Base-by-base conservation (phyloP, 2,329 filamentous ascomycete genomes). In the Trichoderma endophyticum region DNA sequence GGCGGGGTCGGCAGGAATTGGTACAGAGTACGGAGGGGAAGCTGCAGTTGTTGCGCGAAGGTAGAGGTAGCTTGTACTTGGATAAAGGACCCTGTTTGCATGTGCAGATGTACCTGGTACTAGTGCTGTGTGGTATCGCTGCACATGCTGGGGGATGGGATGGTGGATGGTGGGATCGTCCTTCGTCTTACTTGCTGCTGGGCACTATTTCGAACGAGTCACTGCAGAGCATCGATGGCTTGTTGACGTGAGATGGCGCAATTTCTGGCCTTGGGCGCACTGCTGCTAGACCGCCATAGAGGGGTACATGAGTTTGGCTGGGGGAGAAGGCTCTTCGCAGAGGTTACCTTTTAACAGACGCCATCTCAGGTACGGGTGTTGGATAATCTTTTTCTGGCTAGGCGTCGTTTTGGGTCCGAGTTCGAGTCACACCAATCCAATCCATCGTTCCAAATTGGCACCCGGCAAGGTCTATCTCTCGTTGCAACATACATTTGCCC, bases 191-290 rank as follows among this genome's bases (percentile, higher is more conserved):
- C 43, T 12, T 51, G 43, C 43, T 36, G n/a, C 43, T 51, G 43
- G n/a, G 43, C 43, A 51, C 43, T 51, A 21, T 21, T 61, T 34
- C 32, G 18, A 51, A 48, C 24, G 36, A 64, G 61, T 30, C 61
- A 48, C 36, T 28, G 61, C 26, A 26, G 18, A 43, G 34, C 28
- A 56, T 34, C 39, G 30, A 64, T 34, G 64, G 64, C 64, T 56
- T 56, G 64, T 67, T 67, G 64, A 57, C 64, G 64, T 36, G 65
- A 59, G 54, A 68, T 68, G 65, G 65, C 65, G 65, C 65, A 68
- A 68, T 68, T 68, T 60, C 34, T 60, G 43, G 14, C 26, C 6
- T 18, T 36, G 32, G n/a, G 39, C 15, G 51, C 32, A 36, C 21
- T 5, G 39, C 63, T 54, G 63, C 28, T 66, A 66, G 30, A 11